Evolutionary conservation across 2,329 filamentous ascomycete species (phyloP).

Genomic region (Ceratocystis papillata): DNA sequence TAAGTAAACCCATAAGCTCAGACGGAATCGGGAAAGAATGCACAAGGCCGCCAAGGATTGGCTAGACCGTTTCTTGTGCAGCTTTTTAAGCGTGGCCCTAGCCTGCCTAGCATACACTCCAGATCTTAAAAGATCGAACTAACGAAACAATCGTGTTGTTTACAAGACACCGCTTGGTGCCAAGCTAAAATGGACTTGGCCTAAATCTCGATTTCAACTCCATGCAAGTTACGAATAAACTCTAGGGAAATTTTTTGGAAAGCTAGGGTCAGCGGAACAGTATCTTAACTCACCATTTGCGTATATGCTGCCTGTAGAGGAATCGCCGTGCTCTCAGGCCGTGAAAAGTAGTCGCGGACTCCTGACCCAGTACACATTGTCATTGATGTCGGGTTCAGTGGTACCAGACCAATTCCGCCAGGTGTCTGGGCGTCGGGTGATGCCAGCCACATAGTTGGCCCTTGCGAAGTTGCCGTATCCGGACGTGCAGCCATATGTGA

Average conservation of each 20-base stretch:
- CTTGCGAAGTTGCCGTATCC: neutral
- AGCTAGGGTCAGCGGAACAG: neutral
- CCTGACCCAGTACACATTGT: slow-evolving; percentile 1
- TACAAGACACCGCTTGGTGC: slow-evolving; percentile 5
- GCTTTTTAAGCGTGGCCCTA: neutral
- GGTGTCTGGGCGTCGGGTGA: slow-evolving; percentile 1
- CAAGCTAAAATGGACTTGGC: neutral
- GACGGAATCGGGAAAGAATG: neutral
- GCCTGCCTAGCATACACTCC: neutral
- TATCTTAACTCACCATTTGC: slow-evolving; percentile 10
- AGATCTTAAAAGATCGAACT: neutral
- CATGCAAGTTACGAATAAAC: neutral
- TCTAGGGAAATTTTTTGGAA: neutral
- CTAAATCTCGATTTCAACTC: neutral
- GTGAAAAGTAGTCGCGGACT: slow-evolving; percentile 2
- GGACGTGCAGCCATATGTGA: neutral
- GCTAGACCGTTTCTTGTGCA: neutral
- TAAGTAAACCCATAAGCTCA: neutral
- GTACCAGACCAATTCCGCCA: neutral
- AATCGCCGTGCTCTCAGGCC: neutral
- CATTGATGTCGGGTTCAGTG: slow-evolving; percentile 5
- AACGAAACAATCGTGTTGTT: neutral
- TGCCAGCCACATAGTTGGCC: slow-evolving; percentile 7
- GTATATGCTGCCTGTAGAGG: neutral
- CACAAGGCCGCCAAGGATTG: neutral